phyloP scores from a whole-genome alignment of 352 stramenopile species.

The Bremia lactucae region DNA sequence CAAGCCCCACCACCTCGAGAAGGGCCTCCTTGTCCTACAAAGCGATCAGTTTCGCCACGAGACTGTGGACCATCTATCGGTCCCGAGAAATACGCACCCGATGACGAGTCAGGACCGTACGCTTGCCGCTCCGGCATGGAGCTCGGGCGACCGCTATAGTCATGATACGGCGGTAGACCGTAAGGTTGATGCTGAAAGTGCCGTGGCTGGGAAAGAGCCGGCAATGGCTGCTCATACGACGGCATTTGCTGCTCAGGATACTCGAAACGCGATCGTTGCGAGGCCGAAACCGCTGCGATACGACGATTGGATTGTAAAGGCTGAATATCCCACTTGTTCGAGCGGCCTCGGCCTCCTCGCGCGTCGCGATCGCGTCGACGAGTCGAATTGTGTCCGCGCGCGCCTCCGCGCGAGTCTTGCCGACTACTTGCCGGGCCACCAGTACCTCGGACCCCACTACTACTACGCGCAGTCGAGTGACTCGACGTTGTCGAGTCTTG shows the following conservation, averaged over 20 bases:
- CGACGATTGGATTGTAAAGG: constrained; percentile 14
- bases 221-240: constrained; percentile 26
- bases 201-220: constrained; percentile 13
- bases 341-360: constrained; percentile 19
- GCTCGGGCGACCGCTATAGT: constrained; percentile 18
- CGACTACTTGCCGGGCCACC: constrained; percentile 12
- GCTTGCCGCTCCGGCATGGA: constrained; percentile 20
- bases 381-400: constrained; percentile 16
- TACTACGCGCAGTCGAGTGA: constrained; percentile 30
- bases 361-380: constrained; percentile 25
- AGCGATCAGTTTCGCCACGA: constrained; percentile 17
- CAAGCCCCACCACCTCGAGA: constrained; percentile 20
- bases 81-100: constrained; percentile 16
- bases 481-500: constrained; percentile 28
- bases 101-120: constrained; percentile 11
- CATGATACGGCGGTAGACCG: constrained; percentile 13
- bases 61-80: constrained; percentile 14
- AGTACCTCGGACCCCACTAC: constrained; percentile 8
- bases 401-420: constrained; percentile 17
- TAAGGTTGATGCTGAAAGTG: constrained; percentile 24
- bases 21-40: constrained; percentile 31
- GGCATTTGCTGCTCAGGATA: constrained; percentile 26
- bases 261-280: constrained; percentile 23
- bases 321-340: constrained; percentile 30
- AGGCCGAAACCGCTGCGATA: constrained; percentile 9